Evolutionary conservation across 768 basidiomycete genomes (phyloP).

Genomic region (Xerocomellus intermedius): DNA sequence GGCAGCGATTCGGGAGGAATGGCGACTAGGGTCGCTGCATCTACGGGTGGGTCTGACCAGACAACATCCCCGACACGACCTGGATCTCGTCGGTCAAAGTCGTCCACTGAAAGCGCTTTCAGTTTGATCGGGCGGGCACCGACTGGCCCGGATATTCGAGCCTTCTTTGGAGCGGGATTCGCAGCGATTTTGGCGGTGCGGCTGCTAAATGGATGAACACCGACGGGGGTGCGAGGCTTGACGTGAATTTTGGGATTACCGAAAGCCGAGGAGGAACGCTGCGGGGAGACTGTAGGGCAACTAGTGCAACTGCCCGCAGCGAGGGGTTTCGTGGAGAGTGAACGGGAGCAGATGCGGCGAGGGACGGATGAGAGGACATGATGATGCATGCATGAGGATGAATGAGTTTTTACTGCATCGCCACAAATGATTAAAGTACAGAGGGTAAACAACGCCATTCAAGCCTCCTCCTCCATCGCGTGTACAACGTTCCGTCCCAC

Average conservation of each 20-base stretch:
- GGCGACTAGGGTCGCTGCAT: constrained; percentile 1
- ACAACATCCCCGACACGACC: constrained; percentile 12
- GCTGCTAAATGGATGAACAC: no score
- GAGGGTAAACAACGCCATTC: constrained; percentile 5
- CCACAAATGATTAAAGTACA: constrained; percentile 1
- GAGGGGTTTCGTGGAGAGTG: no score
- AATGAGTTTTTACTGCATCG: constrained; percentile 27
- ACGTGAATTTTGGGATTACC: no score
- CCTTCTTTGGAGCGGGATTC: not conserved
- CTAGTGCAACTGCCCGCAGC: no score
- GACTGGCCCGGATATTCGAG: not conserved
- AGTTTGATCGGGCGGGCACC: constrained; percentile 18
- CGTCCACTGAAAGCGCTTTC: constrained; percentile 24
- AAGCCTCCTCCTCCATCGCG: constrained; percentile 32
- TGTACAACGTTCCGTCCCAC: constrained; percentile 46
- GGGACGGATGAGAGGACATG: constrained; percentile 45
- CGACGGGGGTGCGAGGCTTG: no score
- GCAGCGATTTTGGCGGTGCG: no score
- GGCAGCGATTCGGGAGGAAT: not conserved
- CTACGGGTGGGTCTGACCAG: constrained; percentile 5
- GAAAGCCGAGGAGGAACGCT: no score
- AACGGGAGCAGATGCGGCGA: no score
- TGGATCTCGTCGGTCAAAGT: constrained; percentile 27
- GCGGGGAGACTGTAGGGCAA: no score
- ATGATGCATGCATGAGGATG: constrained; percentile 44